Conservation (phyloP, 1,284 basidiomycete species). For the Coniferiporia weirii region DNA sequence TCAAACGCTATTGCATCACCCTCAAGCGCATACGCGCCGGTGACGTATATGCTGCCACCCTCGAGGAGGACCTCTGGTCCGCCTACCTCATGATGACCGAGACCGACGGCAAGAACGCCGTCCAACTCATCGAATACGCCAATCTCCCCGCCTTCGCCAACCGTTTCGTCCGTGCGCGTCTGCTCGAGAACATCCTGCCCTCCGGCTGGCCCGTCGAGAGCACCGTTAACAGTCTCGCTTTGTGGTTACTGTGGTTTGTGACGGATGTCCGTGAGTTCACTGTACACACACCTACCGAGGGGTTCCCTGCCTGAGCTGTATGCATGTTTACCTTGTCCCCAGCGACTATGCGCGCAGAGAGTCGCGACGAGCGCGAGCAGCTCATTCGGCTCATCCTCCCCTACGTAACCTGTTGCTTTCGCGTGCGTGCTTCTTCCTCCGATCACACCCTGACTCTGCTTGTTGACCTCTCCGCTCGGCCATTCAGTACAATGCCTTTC, state of each 20-base stretch:
- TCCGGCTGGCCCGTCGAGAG: constrained; percentile 56
- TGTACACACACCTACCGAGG: constrained; percentile 13
- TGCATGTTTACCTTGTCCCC: neutral
- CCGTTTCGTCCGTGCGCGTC: constrained; percentile 36
- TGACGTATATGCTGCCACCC: constrained; percentile 30
- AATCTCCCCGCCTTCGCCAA: constrained; percentile 45
- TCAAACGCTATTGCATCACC: constrained; percentile 37
- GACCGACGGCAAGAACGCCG: constrained; percentile 69
- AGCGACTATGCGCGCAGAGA: constrained; percentile 47
- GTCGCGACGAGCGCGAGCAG: constrained; percentile 34
- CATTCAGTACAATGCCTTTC: constrained; percentile 47
- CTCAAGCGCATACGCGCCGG: constrained; percentile 38
- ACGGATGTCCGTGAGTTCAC: constrained; percentile 40
- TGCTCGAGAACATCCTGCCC: constrained; percentile 38
- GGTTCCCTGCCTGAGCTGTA: neutral
- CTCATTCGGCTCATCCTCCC: constrained; percentile 51
- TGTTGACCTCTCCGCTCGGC: constrained; percentile 6
- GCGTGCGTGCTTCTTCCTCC: constrained; percentile 32
- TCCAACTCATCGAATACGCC: constrained; percentile 48
- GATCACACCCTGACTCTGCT: neutral
- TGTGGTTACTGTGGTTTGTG: constrained; percentile 65
- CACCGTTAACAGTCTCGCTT: constrained; percentile 42
- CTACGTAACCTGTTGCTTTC: constrained; percentile 48
- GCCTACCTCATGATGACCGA: constrained; percentile 66
- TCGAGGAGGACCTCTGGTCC: constrained; percentile 46